phyloP scores from a whole-genome alignment of 2,329 filamentous ascomycete species.

The Claviceps arundinis region DNA sequence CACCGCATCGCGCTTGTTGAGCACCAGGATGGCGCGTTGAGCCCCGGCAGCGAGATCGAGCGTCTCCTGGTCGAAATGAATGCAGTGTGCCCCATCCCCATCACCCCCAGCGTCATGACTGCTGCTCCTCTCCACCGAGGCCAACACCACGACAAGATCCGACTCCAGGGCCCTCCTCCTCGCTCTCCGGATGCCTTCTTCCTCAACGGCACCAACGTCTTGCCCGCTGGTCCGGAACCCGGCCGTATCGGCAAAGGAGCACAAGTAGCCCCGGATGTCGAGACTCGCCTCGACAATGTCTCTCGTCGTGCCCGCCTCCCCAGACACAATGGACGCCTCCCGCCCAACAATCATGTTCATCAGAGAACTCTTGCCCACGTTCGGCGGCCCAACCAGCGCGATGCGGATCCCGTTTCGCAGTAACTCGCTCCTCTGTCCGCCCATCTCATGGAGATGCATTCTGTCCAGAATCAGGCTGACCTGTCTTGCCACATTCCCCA shows the following conservation, averaged over 20 bases:
- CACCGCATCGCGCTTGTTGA: conserved; percentile 50
- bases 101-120: conserved; percentile 13
- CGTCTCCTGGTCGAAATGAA: conserved; percentile 41
- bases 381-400: conserved; percentile 79
- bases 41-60: conserved; percentile 37
- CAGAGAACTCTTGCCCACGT: conserved; percentile 87
- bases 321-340: conserved; percentile 89
- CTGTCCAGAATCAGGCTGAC: conserved; percentile 46
- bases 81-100: conserved; percentile 19
- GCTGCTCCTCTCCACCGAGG: conserved; percentile 48
- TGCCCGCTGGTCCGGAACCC: conserved; percentile 51
- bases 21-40: conserved; percentile 36
- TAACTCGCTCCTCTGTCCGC: conserved; percentile 71
- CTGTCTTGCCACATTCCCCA: conserved; percentile 54
- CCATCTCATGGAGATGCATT: conserved; percentile 58
- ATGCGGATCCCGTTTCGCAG: conserved; percentile 75
- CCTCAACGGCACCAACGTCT: conserved; percentile 60
- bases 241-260: conserved; percentile 90
- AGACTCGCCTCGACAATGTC: conserved; percentile 88
- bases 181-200: conserved; percentile 81
- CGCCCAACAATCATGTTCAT: conserved; percentile 82
- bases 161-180: conserved; percentile 69
- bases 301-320: conserved; percentile 83
- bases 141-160: conserved; percentile 71
- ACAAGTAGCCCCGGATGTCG: conserved; percentile 80